phyloP scores from a whole-genome alignment of 805 yeast species.

The Lipomyces yamanashiensis region DNA sequence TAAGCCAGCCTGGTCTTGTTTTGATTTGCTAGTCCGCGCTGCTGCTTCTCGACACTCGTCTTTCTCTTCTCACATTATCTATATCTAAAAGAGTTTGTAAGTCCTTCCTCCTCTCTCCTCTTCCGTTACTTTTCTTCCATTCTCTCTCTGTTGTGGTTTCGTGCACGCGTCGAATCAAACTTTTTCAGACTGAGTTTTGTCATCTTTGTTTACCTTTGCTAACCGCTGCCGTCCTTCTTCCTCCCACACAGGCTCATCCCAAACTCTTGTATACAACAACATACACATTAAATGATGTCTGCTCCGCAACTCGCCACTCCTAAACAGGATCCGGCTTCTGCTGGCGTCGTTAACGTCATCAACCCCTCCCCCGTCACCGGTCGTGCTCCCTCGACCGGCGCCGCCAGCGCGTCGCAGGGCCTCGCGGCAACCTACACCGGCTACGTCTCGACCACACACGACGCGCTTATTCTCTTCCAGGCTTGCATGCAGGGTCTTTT shows the following conservation, averaged over 20 bases:
- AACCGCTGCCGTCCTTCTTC: neutral
- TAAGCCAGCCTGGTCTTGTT: neutral
- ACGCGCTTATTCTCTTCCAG: constrained; percentile 80
- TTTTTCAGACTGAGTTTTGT: neutral
- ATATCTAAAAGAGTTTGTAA: neutral
- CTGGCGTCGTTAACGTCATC: constrained; percentile 1
- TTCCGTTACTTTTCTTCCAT: neutral
- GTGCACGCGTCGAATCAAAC: constrained; percentile 19
- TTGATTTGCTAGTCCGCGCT: neutral
- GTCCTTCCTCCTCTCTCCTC: neutral
- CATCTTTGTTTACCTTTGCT: constrained; percentile 9
- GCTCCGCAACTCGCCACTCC: constrained; percentile 25
- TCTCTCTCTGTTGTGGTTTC: neutral
- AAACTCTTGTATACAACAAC: neutral
- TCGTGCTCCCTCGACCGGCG: constrained; percentile 13
- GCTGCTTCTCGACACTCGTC: neutral
- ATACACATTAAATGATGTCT: constrained; percentile 3
- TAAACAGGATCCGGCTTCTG: constrained; percentile 14
- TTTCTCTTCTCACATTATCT: neutral
- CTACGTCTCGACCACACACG: constrained; percentile 78
- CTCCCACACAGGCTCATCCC: constrained; percentile 2
- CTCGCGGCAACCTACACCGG: constrained; percentile 64
- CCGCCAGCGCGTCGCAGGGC: constrained; percentile 32
- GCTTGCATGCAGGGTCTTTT: constrained; percentile 70
- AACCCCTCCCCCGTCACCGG: constrained; percentile 11